Evolutionary conservation across 441 rosid genomes (phyloP).

Genomic region (Kokia cookei): DNA sequence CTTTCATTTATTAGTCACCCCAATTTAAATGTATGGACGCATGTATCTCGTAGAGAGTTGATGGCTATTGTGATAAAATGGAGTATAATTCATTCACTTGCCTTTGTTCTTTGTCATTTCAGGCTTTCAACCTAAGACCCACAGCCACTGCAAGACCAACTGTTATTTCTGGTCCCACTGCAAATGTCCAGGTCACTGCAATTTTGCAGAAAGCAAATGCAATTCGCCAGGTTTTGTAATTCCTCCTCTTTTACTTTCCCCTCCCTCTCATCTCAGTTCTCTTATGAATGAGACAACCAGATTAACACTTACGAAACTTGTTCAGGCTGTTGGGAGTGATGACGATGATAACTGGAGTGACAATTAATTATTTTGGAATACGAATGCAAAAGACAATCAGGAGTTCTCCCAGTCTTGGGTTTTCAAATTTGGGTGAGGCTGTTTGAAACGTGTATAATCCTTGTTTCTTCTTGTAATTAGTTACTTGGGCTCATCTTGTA

Average conservation of each 20-base stretch:
- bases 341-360: slow-evolving; percentile 80
- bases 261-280: background rate
- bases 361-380: slow-evolving; percentile 21
- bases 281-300: slow-evolving; percentile 3
- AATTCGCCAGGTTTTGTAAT: slow-evolving; percentile 68
- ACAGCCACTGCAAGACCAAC: slow-evolving; percentile 39
- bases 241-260: background rate
- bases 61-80: background rate
- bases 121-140: slow-evolving; percentile 73
- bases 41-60: background rate
- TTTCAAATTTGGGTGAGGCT: slow-evolving; percentile 8
- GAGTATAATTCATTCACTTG: background rate
- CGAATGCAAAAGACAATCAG: background rate
- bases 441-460: slow-evolving; percentile 33
- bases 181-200: slow-evolving; percentile 64
- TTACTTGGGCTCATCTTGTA: slow-evolving; percentile 20
- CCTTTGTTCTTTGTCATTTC: slow-evolving; percentile 7
- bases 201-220: slow-evolving; percentile 90
- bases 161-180: slow-evolving; percentile 26
- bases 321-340: slow-evolving; percentile 77
- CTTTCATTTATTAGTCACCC: background rate
- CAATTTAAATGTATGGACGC: background rate
- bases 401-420: slow-evolving; percentile 14
- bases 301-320: slow-evolving; percentile 10
- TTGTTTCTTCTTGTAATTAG: slow-evolving; percentile 32